Evolutionary conservation across 768 basidiomycete species (phyloP), one percentile per base, ranked within the genome.

Genomic region (Mrakia gelida): DNA sequence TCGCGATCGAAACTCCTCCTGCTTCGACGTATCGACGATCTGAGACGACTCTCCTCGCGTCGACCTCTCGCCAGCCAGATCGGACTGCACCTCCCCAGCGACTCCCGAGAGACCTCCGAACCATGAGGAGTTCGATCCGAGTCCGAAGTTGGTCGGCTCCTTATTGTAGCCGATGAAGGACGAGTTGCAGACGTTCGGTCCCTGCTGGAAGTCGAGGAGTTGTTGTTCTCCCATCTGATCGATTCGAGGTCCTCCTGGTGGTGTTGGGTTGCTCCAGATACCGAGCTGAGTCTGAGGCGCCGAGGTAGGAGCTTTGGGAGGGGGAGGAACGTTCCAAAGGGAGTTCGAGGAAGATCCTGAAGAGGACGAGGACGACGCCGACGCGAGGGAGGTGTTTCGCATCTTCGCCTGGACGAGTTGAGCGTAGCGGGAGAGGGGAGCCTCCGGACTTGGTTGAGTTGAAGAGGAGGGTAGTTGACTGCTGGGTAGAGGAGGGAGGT

Each of bases 321-420:
- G 18, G 26, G 59, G 59, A 59, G 26, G 13, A 13, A 28, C 59
- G 28, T 4, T 28, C 28, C 59, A 26, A 15, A 45, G 11, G 3
- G 26, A 28, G 59, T n/a, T 59, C 38, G 34, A 38, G 18, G 38
- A 34, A 10, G 65, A 38, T 38, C 34, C 38, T 21, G 34, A 11
- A 38, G 67, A 41, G 10, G 67, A 4, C 38, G 34, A 70, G 21
- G 67, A 18, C 34, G 38, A 68, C 11, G 67, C 16, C 38, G 67
- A 41, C 34, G 34, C 67, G 41, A 41, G 26, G 7, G 65, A 67
- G 13, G 67, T 41, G 67, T 70, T 70, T 18, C 67, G 34, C 34
- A 70, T 34, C 38, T 70, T 70, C 6, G 67, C 34, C 23, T 70
- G 67, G 23, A 70, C 67, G 67, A 70, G 67, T 43, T 70, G 67